Base-by-base conservation (phyloP, 495 filamentous ascomycete species). In the Choiromyces venosus region DNA sequence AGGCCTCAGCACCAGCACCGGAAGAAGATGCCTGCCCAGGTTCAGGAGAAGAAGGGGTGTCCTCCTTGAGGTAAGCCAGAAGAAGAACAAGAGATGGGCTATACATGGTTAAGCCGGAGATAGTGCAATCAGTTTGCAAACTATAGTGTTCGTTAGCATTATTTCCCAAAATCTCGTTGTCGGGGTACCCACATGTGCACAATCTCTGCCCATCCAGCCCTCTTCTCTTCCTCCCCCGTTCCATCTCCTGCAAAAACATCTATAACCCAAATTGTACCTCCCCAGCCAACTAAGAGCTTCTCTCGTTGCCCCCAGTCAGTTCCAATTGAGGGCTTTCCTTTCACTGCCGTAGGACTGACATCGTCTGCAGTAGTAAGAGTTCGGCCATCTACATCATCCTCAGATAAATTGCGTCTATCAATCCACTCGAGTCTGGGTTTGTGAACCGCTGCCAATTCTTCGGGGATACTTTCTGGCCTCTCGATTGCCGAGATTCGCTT, bases 101-200 rank as follows among this genome's bases (percentile, higher is more conserved):
- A 90, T 97, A 98, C 84, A 99, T 86, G 75, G 95, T 93, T 81
- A 99, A 91, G 81, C 96, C 95, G 82, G 94, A 96, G 86, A 99
- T 91, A 76, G 94, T 92, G 84, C 96, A 97, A 85, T 98, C 95
- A 77, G 94, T 94, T 78, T 92, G 91, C 83, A 98, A 87, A 84
- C 93, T 96, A 73, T 10, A 46, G 46, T 0, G 19, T 77, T 21
- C 9, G 46, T 77, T 66, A 66, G 70, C n/a, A 80, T 85, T 73
- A 86, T 82, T 65, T 61, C 25, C 10, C 25, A 5, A 61, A 16
- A 29, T 61, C 66, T 68, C 12, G 14, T 37, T 19, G 1, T 68
- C 21, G 64, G 61, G 12, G 65, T 74, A 86, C 93, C 83, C 82
- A 96, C 92, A 95, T 92, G 79, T 94, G 95, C 71, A 92, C 86